Evolutionary conservation across 257 asterid species (phyloP).

Genomic region (Echites panduratus): DNA sequence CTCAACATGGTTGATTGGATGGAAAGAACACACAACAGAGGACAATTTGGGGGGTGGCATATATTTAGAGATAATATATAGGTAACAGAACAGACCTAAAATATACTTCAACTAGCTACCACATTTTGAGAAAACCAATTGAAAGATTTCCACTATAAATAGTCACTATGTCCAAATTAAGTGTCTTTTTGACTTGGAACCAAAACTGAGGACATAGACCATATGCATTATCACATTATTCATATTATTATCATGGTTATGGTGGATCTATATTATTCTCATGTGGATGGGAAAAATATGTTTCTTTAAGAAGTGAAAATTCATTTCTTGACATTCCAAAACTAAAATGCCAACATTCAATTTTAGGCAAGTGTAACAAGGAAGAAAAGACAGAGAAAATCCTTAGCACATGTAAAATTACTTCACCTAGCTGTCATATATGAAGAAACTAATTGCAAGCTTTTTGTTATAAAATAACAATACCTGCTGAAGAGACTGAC

Average conservation of each 20-base stretch:
- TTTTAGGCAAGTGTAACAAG: background rate
- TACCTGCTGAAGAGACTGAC: slow-evolving; percentile 65
- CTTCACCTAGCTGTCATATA: background rate
- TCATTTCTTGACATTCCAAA: background rate
- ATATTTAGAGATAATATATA: background rate
- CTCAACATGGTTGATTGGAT: background rate
- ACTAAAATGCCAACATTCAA: background rate
- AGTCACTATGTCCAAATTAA: background rate
- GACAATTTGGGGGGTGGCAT: no score
- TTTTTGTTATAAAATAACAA: slow-evolving; percentile 9
- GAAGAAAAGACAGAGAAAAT: background rate
- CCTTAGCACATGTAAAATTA: background rate
- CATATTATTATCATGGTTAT: background rate
- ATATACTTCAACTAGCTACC: background rate
- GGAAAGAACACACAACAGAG: background rate
- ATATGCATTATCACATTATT: no score
- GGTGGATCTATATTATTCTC: background rate
- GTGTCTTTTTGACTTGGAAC: background rate
- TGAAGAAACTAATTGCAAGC: background rate
- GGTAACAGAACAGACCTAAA: background rate
- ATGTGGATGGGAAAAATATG: background rate
- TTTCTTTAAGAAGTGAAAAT: background rate
- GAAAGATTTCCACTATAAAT: background rate
- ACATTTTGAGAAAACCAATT: background rate
- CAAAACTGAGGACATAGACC: background rate